phyloP scores from a whole-genome alignment of 2,329 filamentous ascomycete genomes.

The Pseudogymnoascus sp. region DNA sequence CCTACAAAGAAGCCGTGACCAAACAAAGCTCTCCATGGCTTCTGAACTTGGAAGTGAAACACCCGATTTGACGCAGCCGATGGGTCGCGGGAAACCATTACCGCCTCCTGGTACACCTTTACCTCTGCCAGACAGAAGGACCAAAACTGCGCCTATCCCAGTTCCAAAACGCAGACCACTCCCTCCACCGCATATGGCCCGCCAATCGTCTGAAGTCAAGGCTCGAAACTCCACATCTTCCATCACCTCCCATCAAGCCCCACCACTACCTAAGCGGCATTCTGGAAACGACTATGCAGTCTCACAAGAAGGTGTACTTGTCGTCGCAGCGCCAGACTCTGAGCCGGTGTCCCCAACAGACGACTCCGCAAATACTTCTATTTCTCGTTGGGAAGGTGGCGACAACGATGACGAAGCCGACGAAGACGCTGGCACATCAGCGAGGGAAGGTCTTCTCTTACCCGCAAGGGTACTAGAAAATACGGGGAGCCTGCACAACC shows the following conservation, averaged over 20 bases:
- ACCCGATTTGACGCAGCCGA: constrained; percentile 48
- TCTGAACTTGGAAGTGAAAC: constrained; percentile 10
- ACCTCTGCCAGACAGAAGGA: constrained; percentile 56
- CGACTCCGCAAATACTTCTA: constrained; percentile 17
- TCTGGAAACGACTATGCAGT: constrained; percentile 29
- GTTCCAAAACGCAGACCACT: constrained; percentile 60
- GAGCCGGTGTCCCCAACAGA: constrained; percentile 41
- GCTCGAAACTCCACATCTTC: not conserved
- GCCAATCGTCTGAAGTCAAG: constrained; percentile 15
- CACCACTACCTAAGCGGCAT: constrained; percentile 40
- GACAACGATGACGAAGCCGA: not conserved
- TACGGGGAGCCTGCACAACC: not conserved
- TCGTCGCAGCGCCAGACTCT: constrained; percentile 57
- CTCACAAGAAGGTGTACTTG: constrained; percentile 38
- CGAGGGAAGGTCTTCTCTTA: not conserved
- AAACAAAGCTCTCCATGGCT: constrained; percentile 28
- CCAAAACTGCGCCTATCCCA: constrained; percentile 48
- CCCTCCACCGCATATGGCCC: constrained; percentile 35
- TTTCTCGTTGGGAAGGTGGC: not conserved
- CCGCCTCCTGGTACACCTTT: constrained; percentile 75
- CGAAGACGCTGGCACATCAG: too few relatives aligned
- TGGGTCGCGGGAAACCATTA: constrained; percentile 74
- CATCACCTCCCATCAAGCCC: constrained; percentile 21
- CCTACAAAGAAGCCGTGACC: constrained; percentile 40
- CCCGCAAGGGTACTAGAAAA: not conserved